Evolutionary conservation across 768 basidiomycete species (phyloP).

Genomic region (Auricularia cornea): DNA sequence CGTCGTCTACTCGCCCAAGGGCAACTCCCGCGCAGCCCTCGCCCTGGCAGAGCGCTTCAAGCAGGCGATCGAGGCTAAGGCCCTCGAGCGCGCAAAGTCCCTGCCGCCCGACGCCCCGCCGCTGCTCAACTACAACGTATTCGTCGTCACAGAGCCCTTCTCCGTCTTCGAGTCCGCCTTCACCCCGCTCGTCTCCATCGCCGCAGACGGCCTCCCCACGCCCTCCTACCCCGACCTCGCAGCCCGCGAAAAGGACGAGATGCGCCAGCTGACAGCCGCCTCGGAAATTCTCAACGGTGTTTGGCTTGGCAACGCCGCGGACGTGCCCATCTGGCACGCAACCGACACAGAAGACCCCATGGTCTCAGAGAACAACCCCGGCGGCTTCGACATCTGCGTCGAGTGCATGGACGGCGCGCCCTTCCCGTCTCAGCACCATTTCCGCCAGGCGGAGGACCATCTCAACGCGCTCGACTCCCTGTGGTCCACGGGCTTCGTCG

Average conservation of each 20-base stretch:
- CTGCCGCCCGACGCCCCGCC: slow-evolving; percentile 9
- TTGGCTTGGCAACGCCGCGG: slow-evolving; percentile 75
- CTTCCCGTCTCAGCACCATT: slow-evolving; percentile 56
- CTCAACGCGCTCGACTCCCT: slow-evolving; percentile 52
- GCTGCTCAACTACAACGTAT: slow-evolving; percentile 63
- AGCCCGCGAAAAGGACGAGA: slow-evolving; percentile 79
- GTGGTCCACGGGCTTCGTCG: slow-evolving; percentile 41
- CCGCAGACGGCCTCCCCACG: slow-evolving; percentile 17
- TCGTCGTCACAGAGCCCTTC: slow-evolving; percentile 46
- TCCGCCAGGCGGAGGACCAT: slow-evolving; percentile 72
- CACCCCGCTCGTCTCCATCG: slow-evolving; percentile 25
- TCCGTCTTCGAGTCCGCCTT: slow-evolving; percentile 21
- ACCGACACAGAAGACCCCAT: slow-evolving; percentile 21
- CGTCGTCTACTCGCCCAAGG: slow-evolving; percentile 74
- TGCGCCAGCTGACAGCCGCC: slow-evolving; percentile 78
- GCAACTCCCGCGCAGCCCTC: slow-evolving; percentile 43
- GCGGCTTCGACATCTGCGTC: slow-evolving; percentile 76
- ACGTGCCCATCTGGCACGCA: slow-evolving; percentile 50
- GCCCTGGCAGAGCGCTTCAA: slow-evolving; percentile 59
- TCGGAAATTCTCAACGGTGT: slow-evolving; percentile 62
- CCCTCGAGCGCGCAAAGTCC: slow-evolving; percentile 35
- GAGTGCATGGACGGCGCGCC: slow-evolving; percentile 80
- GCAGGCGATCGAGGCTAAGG: slow-evolving; percentile 51
- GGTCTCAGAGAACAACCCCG: slow-evolving; percentile 33
- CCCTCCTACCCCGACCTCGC: slow-evolving; percentile 50